These are phyloP conservation scores for Oryza longistaminata DNA, from an alignment of 176 grass and related monocot genomes.

Conservation along the genomic window DNA sequence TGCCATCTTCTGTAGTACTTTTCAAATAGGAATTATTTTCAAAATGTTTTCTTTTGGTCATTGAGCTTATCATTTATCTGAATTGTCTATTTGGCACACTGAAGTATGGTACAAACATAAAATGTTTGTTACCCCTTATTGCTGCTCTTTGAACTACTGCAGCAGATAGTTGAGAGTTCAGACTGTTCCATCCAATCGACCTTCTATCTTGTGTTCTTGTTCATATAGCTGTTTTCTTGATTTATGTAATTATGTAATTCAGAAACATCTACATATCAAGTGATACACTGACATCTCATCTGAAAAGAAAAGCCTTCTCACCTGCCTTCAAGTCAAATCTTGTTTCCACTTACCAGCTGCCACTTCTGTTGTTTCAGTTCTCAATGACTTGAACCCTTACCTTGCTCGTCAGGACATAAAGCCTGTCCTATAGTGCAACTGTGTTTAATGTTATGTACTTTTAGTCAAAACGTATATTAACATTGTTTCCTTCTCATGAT, in stretches of 20 bases:
- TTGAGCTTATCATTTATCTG: background rate
- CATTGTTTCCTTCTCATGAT: background rate
- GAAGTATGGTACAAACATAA: background rate
- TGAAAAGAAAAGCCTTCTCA: background rate
- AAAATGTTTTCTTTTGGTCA: slow-evolving; percentile 4
- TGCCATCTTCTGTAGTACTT: slow-evolving; percentile 17
- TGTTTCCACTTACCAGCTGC: background rate
- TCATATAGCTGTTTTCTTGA: background rate
- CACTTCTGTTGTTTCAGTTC: background rate
- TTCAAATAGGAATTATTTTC: background rate
- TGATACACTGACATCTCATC: background rate
- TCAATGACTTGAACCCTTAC: background rate
- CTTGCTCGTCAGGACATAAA: background rate
- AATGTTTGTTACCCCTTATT: background rate
- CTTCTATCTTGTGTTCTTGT: background rate
- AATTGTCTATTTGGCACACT: slow-evolving; percentile 6
- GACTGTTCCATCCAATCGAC: background rate
- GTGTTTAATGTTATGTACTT: background rate
- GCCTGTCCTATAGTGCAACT: background rate
- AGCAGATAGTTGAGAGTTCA: background rate
- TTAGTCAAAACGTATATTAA: background rate
- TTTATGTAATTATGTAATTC: background rate
- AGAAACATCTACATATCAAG: background rate
- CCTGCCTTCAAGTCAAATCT: background rate
- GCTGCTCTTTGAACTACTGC: background rate